A percentile compares a stretch with the other conserved stretches of the same genome.
Evolutionary conservation across 768 basidiomycete genomes (phyloP).

Genomic region (Podaxis sp.): DNA sequence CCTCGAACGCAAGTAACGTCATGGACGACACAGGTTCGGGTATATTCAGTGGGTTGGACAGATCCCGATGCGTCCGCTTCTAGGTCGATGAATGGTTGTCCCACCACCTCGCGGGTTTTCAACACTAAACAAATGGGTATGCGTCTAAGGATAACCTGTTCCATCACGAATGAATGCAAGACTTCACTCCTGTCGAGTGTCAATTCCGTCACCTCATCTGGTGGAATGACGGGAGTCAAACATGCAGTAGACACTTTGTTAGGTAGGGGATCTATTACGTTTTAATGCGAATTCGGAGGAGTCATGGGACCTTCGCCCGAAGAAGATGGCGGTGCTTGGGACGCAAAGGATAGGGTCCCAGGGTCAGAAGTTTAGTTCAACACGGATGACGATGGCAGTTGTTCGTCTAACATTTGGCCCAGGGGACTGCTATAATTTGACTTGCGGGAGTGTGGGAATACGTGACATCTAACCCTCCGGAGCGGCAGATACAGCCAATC

Average conservation of each 20-base stretch:
- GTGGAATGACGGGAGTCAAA: conserved; percentile 86
- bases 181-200: conserved; percentile 99
- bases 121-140: conserved; percentile 94
- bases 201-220: conserved; percentile 95
- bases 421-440: too few species aligned
- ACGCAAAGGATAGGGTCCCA: too few species aligned
- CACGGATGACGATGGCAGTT: too few species aligned
- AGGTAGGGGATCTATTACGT: conserved; percentile 87
- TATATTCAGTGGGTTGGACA: conserved; percentile 23
- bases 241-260: conserved; percentile 90
- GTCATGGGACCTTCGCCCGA: too few species aligned
- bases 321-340: too few species aligned
- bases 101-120: conserved; percentile 86
- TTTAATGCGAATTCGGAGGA: too few species aligned
- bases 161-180: conserved; percentile 98
- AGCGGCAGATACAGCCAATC: too few species aligned
- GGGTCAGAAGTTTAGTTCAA: too few species aligned
- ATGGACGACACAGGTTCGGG: conserved; percentile 32
- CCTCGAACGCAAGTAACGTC: conserved; percentile 13
- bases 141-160: conserved; percentile 81
- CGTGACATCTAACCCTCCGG: too few species aligned
- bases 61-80: conserved; percentile 34
- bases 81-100: conserved; percentile 85
- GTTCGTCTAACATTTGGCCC: too few species aligned
- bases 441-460: too few species aligned